Evolutionary conservation across 129 eudicot genomes (phyloP), one percentile per base, ranked within the genome.

Genomic region (Flaveria robusta): DNA sequence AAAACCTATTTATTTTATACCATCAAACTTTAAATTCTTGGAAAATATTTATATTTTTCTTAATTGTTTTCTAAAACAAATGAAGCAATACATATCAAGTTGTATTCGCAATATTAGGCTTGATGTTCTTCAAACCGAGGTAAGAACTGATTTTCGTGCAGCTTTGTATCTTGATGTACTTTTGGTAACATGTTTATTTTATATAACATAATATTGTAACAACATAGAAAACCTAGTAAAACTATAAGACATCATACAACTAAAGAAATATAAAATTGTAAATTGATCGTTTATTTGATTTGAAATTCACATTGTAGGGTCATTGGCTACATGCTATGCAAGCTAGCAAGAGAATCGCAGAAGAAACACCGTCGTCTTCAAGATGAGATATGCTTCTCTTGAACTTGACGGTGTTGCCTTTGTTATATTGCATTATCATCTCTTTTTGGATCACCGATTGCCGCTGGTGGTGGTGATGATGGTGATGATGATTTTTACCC

Each of bases 321-420:
- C 52, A 80, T 45, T 46, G 79, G 82, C 82, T 67, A 62, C 87
- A 89, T 2, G 92, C 93, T 19, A 92, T 86, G 81, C 91, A 86
- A 75, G 96, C 97, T 15, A 92, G 91, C 59, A 89, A 71, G 66
- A 92, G 81, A 47, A 92, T 89, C 18, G 97, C 97, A 7, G 93
- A 82, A 60, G 96, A 89, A 70, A 85, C 70, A 24, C 90, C 97
- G 20, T 92, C 97, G 31, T 87, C 90, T 82, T 89, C 83, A 62
- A 92, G 89, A 71, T 81, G 80, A 4, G 93, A 89, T 13, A 59
- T 77, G 76, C 97, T 92, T 75, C 93, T 87, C 88, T 92, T 92
- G 88, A 92, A 92, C 83, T 89, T 87, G 70, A 55, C 79, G 18
- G 50, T 77, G 84, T 89, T 92, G 50, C 85, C 93, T 87, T 92